phyloP scores from a whole-genome alignment of 2,329 filamentous ascomycete genomes.

The Penicillium capsulatum region DNA sequence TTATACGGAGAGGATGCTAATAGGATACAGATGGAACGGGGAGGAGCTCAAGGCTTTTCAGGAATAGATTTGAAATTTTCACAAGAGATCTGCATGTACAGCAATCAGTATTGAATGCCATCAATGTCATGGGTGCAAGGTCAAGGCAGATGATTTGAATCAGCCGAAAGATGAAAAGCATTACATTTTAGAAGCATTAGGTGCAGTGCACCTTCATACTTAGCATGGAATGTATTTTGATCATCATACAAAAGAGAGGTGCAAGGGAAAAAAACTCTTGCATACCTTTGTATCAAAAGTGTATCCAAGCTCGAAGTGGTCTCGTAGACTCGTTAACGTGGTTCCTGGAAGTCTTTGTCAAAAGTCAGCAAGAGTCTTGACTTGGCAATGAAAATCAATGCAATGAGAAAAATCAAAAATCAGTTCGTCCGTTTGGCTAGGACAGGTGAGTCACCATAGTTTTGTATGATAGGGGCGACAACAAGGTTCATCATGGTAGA shows the following conservation, averaged over 20 bases:
- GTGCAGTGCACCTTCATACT: conserved; percentile 52
- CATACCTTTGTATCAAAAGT: conserved; percentile 23
- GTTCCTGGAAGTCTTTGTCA: too few relatives aligned
- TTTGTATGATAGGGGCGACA: conserved; percentile 62
- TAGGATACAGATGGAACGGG: conserved; percentile 43
- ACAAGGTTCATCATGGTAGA: conserved; percentile 53
- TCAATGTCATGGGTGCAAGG: conserved; percentile 19
- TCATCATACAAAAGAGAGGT: conserved; percentile 46
- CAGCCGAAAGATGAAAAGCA: conserved; percentile 65
- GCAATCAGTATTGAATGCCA: conserved; percentile 28
- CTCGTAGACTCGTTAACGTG: too few relatives aligned
- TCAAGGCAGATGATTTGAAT: conserved; percentile 31
- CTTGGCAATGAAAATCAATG: conserved; percentile 12
- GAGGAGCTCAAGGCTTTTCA: conserved; percentile 43
- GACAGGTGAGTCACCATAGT: conserved; percentile 59
- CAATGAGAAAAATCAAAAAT: conserved; percentile 26
- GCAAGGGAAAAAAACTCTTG: conserved; percentile 16
- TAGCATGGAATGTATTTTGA: conserved; percentile 59
- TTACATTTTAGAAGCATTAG: conserved; percentile 55
- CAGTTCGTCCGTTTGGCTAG: conserved; percentile 59
- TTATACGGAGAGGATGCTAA: conserved; percentile 21
- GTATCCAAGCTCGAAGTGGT: too few relatives aligned
- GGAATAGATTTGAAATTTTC: conserved; percentile 24
- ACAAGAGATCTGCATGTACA: conserved; percentile 9
- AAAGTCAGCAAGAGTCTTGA: conserved; percentile 25